Evolutionary conservation across 805 yeast genomes (phyloP), one percentile per base, ranked within the genome.

Genomic region (Cyberlindnera lachancei): DNA sequence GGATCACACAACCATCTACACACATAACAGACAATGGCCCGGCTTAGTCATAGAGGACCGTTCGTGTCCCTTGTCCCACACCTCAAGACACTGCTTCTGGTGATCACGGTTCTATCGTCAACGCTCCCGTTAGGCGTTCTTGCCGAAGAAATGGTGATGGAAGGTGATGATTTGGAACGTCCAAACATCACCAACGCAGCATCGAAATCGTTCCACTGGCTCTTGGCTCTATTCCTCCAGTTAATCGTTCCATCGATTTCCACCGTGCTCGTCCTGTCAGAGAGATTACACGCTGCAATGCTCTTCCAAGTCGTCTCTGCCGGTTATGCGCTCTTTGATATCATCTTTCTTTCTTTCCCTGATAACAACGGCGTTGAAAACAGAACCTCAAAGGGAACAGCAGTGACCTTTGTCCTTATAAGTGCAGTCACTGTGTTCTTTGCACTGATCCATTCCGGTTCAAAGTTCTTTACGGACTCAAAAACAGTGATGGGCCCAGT

Each of bases 351-450:
- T 8, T 58, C 72, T 29, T 81, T 79, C 46, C 78, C 82, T 1
- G 90, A 81, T 49, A 62, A 63, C 22, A 65, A 70, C 33, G 79
- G 77, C 24, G 74, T 75, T 35, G 90, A 81, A 49, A 80, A 79
- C 52, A 56, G 70, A 35, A 75, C 85, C 1, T 73, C 82, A 10
- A 63, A 73, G 34, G 85, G 84, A 1, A 73, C 86, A 0, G 73
- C 75, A n/a, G 73, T 81, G 78, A 69, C 74, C 41, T 58, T 79
- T 30, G 51, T 70, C 17, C 49, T 71, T 17, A 57, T 71, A 26
- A 60, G 70, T 28, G 66, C 68, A 4, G 38, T 56, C 4, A 62
- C 74, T 1, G 58, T 79, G 1, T 66, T 78, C 37, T 42, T 69
- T 14, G 88, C 86, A 0, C 62, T 70, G 18, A 38, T 73, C 8